phyloP scores from a whole-genome alignment of 192 early-diverging fungal genomes.

The Backusella parvicylindrica region DNA sequence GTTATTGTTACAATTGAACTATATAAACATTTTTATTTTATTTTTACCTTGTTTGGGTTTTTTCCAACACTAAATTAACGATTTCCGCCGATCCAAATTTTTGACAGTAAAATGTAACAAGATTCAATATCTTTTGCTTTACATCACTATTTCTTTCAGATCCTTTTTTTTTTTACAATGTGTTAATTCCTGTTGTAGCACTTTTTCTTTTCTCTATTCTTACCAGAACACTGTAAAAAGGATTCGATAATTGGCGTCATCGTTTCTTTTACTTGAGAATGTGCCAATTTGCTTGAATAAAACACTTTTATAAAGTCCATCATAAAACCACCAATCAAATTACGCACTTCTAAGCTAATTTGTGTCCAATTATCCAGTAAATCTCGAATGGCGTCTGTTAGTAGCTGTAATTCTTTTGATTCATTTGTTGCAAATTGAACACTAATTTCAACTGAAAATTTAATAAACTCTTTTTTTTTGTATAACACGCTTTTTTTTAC shows the following conservation, averaged over 20 bases:
- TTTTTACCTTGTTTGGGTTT: not conserved
- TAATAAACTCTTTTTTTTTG: not conserved
- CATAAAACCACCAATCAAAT: not conserved
- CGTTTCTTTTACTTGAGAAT: not conserved
- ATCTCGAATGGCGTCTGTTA: not conserved
- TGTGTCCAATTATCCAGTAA: conserved; percentile 7
- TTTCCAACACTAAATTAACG: not conserved
- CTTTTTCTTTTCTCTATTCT: not conserved
- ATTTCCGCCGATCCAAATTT: conserved; percentile 26
- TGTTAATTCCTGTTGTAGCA: too few relatives aligned
- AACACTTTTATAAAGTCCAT: not conserved
- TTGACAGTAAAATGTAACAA: conserved; percentile 21
- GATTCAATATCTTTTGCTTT: conserved; percentile 6
- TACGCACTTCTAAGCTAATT: not conserved
- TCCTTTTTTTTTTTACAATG: not conserved
- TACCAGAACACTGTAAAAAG: not conserved
- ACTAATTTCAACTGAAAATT: not conserved
- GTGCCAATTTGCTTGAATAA: not conserved
- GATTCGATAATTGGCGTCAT: not conserved
- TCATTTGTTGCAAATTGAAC: not conserved
- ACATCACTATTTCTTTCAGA: conserved; percentile 11
- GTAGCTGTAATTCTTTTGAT: not conserved
- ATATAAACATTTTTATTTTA: not conserved
- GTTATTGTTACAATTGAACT: not conserved
- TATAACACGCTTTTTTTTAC: not conserved